A percentile compares a stretch with the other conserved stretches of the same genome.
phyloP scores from a whole-genome alignment of 306 rosid species.

The Clitoria ternatea region DNA sequence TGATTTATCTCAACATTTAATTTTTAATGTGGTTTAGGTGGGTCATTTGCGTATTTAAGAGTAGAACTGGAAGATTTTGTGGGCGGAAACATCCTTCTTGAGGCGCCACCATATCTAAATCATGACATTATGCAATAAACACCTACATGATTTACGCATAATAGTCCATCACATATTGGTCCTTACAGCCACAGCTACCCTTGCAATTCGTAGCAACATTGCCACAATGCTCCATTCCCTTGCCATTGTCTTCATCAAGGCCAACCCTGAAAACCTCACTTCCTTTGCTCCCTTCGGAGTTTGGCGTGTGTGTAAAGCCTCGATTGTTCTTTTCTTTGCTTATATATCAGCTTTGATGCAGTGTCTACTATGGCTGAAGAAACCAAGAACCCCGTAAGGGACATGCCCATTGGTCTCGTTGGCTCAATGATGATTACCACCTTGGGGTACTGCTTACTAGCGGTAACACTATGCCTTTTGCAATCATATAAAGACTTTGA shows the following conservation, averaged over 20 bases:
- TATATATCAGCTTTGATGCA: slow-evolving; percentile 75
- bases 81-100: slow-evolving; percentile 82
- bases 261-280: slow-evolving; percentile 44
- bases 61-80: slow-evolving; percentile 79
- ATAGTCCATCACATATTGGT: slow-evolving; percentile 17
- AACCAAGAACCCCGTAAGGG: slow-evolving; percentile 62
- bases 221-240: slow-evolving; percentile 58
- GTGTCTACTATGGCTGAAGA: slow-evolving; percentile 82
- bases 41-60: slow-evolving; percentile 79
- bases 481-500: slow-evolving; percentile 20
- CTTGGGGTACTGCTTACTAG: slow-evolving; percentile 41
- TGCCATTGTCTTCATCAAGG: slow-evolving; percentile 45
- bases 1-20: too few relatives aligned
- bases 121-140: slow-evolving; percentile 68
- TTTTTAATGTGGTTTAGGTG: too few relatives aligned
- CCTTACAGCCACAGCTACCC: slow-evolving; percentile 28
- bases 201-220: slow-evolving; percentile 55
- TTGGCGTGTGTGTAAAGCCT: slow-evolving; percentile 54
- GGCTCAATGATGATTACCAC: slow-evolving; percentile 65
- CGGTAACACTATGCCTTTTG: slow-evolving; percentile 66
- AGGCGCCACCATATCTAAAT: slow-evolving; percentile 69
- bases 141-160: slow-evolving; percentile 51
- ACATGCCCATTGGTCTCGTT: slow-evolving; percentile 76
- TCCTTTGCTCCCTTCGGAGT: slow-evolving; percentile 35
- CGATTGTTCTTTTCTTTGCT: slow-evolving; percentile 76